Evolutionary conservation across 2,329 filamentous ascomycete genomes (phyloP), one percentile per base, ranked within the genome.

Genomic region (Ophiosphaerella korrae): DNA sequence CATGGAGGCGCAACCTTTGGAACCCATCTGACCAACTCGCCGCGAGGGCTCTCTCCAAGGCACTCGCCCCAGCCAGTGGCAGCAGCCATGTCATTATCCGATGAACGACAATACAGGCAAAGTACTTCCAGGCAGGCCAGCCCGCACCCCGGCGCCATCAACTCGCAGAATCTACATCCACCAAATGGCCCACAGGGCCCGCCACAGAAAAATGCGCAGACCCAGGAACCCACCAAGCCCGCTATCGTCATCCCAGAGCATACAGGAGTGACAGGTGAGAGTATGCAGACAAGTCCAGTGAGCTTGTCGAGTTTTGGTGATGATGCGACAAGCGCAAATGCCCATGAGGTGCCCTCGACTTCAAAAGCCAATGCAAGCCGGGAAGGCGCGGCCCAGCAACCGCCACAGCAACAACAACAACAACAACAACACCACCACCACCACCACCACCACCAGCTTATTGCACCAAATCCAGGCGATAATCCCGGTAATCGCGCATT

Each of bases 231-330:
- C 5, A 75, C 77, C 5, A 78, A 81, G 61, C 74, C 76, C 29
- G 45, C 45, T 41, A 76, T 82, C 50, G 75, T 77, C 26, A 78
- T 83, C 8, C 75, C 79, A 18, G 78, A 82, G 31, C 63, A 69
- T 36, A 57, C 50, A 34, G 64, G 60, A 26, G 64, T 72, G 45
- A 72, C 70, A 13, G 67, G 76, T 45, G 76, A 79, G 35, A 73
- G 69, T 52, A 74, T 79, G 54, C 80, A 84, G 61, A 77, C 78
- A 31, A 82, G 79, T 60, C 77, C 82, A 6, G 76, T 78, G 36
- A 84, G 80, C 63, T 68, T 81, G 45, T 79, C 78, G 8, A 82
- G 81, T 57, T 82, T 83, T 61, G 81, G 77, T 37, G 79, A 82
- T 23, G 82, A 85, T 38, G 78, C 75, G 46, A 71, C 74, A 13